Base-by-base conservation (phyloP, 2,329 filamentous ascomycete species). In the Beauveria pseudobassiana region DNA sequence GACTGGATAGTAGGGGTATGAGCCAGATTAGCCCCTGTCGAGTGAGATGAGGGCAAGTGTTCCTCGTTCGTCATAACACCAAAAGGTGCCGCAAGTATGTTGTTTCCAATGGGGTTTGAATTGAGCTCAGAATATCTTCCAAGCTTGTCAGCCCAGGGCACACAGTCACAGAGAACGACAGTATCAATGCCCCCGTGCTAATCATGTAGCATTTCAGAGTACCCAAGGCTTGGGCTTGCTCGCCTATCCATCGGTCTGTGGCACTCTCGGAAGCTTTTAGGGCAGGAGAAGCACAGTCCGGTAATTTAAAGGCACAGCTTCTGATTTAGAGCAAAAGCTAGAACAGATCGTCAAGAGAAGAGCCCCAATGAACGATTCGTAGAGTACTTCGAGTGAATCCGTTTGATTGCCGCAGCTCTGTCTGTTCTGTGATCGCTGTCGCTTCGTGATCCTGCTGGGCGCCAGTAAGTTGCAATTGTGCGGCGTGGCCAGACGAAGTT, bases 301-400 rank as follows among this genome's bases (percentile, higher is more conserved):
- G 62, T 78, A 78, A 65, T 83, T 83, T 4, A 86, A 71, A 4
- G 82, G 78, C 24, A 84, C 75, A 3, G 82, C 80, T 34, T 77
- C 76, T 18, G 77, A 75, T 34, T 72, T 75, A 5, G 72, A 72
- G 66, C 82, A 84, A 62, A 85, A 83, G 6, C 74, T 73, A 5
- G 77, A 73, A 2, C 78, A 78, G 58, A 84, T 67, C n/a, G 80
- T 79, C 2, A 79, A 76, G 18, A 84, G 72, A 10, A 80, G 71
- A n/a, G 82, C 80, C 12, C 76, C 74, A 54, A 85, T 76, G 63
- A 86, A 83, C 48, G 78, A 78, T 62, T 84, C 80, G 66, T 85
- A 81, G 5, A 80, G 75, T 20, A 77, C 76, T 63, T 77, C 79
- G 67, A 20, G 66, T 59, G 49, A 64, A 65, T 45, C 68, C 66